Evolutionary conservation across 164 flowering plant genomes (phyloP).

Genomic region (Houttuynia cordata): DNA sequence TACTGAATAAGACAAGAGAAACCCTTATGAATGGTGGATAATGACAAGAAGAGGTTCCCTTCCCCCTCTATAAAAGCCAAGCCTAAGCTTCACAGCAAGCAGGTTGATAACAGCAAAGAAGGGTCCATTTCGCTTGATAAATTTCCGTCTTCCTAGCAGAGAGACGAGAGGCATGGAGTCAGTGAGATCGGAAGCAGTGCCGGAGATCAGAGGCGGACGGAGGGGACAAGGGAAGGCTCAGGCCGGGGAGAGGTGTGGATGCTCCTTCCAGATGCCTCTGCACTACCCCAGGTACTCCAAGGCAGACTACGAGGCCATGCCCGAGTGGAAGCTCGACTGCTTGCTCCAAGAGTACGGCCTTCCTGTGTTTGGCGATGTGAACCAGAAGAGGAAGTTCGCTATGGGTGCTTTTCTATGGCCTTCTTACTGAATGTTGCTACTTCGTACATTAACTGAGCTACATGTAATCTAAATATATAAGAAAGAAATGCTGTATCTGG

Average conservation of each 20-base stretch:
- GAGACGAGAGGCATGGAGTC: slow-evolving; percentile 1
- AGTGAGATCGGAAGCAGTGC: neutral
- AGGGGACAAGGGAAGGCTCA: neutral
- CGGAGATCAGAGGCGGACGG: neutral
- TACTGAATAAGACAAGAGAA: too few species aligned
- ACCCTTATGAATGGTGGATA: too few species aligned
- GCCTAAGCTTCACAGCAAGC: too few species aligned
- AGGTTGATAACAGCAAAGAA: too few species aligned
- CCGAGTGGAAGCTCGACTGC: slow-evolving; percentile 32
- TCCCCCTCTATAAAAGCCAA: too few species aligned
- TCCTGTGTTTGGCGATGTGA: slow-evolving; percentile 23
- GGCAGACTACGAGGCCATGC: slow-evolving; percentile 30
- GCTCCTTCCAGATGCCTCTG: slow-evolving; percentile 29
- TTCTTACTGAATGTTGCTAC: neutral
- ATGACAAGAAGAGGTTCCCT: too few species aligned
- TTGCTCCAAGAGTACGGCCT: slow-evolving; percentile 25
- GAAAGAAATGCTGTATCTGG: too few species aligned
- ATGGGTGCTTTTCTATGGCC: slow-evolving; percentile 38
- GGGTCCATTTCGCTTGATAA: too few species aligned
- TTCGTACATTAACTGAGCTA: too few species aligned
- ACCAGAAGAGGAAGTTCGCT: slow-evolving; percentile 27
- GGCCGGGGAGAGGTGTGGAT: slow-evolving; percentile 4
- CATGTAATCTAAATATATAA: too few species aligned
- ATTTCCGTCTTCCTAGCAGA: too few species aligned
- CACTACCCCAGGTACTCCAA: slow-evolving; percentile 34